Evolutionary conservation across 2,329 filamentous ascomycete species (phyloP).

Genomic region (Fonsecaea erecta): DNA sequence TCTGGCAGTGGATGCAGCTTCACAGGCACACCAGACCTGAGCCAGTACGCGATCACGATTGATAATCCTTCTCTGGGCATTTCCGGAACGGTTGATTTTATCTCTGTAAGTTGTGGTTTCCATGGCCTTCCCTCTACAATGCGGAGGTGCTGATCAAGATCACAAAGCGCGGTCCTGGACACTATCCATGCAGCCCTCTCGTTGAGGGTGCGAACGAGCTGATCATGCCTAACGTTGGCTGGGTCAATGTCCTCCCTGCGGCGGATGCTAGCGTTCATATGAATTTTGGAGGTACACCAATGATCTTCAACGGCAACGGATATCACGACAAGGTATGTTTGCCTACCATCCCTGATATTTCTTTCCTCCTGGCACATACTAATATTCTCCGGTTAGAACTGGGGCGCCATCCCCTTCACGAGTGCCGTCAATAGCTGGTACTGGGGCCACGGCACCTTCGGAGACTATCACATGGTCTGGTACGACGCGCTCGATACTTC

Average conservation of each 20-base stretch:
- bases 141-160: background rate
- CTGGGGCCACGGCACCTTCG: constrained; percentile 53
- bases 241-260: constrained; percentile 47
- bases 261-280: constrained; percentile 42
- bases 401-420: constrained; percentile 46
- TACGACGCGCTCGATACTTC: constrained; percentile 44
- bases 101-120: constrained; percentile 9
- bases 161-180: constrained; percentile 32
- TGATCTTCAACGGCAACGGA: constrained; percentile 46
- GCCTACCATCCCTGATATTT: background rate
- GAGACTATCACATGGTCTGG: constrained; percentile 53
- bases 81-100: constrained; percentile 28
- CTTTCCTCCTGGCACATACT: background rate
- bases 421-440: constrained; percentile 46
- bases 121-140: background rate
- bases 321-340: constrained; percentile 53
- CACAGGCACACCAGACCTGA: constrained; percentile 28
- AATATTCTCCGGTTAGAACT: constrained; percentile 42
- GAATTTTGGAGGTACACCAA: constrained; percentile 39
- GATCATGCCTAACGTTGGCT: constrained; percentile 46
- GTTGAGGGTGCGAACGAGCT: constrained; percentile 33
- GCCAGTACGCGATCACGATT: constrained; percentile 16
- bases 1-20: constrained; percentile 27
- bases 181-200: constrained; percentile 39
- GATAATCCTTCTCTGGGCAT: constrained; percentile 17